Conservation (phyloP, 1,284 basidiomycete genomes). For the Apiotrichum brassicae region DNA sequence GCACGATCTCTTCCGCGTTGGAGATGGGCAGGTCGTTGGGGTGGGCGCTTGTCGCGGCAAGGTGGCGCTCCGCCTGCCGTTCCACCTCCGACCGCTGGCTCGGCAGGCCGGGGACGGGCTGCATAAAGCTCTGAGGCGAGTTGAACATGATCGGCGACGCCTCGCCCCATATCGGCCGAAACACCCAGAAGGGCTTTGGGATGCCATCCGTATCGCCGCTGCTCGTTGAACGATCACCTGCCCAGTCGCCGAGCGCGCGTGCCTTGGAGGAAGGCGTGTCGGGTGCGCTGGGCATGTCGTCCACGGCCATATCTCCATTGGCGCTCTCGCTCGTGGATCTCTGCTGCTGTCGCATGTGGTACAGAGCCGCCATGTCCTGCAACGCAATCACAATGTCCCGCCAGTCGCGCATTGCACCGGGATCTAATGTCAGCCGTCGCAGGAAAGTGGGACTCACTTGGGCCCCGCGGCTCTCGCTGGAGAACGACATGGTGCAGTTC, state of each 20-base stretch:
- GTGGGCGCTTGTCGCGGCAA: no score
- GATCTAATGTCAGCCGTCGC: slow-evolving; percentile 49
- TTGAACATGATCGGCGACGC: not conserved
- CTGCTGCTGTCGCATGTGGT: slow-evolving; percentile 12
- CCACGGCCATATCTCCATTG: not conserved
- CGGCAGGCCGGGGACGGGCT: not conserved
- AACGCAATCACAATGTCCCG: slow-evolving; percentile 45
- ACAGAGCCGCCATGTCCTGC: slow-evolving; percentile 24
- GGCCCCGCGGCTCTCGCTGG: slow-evolving; percentile 55
- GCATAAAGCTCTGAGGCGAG: not conserved
- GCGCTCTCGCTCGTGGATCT: no score
- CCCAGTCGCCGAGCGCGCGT: no score
- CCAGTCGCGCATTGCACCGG: slow-evolving; percentile 93
- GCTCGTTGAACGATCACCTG: no score
- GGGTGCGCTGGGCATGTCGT: not conserved
- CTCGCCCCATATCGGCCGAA: not conserved
- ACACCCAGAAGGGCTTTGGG: not conserved
- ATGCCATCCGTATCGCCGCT: no score
- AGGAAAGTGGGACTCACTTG: slow-evolving; percentile 48
- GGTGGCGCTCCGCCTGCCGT: not conserved
- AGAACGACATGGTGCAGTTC: slow-evolving; percentile 71
- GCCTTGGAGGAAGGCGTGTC: not conserved
- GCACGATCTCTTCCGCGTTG: no score
- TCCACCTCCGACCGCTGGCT: not conserved
- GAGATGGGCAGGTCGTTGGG: no score